These are phyloP conservation scores for Leavenworthia alabamica DNA, from an alignment of 345 rosid species.

Conservation along the genomic window DNA sequence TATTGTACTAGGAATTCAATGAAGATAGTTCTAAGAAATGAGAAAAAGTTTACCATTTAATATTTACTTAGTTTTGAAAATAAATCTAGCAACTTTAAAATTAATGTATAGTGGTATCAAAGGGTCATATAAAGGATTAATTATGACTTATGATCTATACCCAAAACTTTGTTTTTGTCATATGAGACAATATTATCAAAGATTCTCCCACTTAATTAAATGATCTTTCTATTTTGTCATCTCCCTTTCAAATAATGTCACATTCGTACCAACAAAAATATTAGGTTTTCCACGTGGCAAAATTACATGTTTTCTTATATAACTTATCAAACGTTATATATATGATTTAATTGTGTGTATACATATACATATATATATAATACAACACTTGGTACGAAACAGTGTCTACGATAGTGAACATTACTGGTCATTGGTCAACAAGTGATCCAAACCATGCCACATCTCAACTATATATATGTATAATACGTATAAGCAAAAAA, in stretches of 20 bases:
- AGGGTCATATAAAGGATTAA: background rate
- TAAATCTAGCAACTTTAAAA: background rate
- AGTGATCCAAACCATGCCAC: slow-evolving; percentile 24
- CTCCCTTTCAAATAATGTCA: background rate
- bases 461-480: slow-evolving; percentile 5
- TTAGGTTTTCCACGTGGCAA: slow-evolving; percentile 20
- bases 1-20: background rate
- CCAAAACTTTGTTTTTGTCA: no score
- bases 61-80: background rate
- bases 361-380: background rate
- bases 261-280: slow-evolving; percentile 5
- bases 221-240: background rate
- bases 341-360: background rate
- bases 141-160: background rate
- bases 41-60: background rate
- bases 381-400: slow-evolving; percentile 1
- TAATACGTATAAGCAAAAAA: background rate
- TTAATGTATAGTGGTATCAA: background rate
- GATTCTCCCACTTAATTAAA: background rate
- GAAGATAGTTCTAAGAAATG: background rate
- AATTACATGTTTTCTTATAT: background rate
- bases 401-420: slow-evolving; percentile 10
- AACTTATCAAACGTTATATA: background rate
- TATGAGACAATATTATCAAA: background rate
- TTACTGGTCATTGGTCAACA: slow-evolving; percentile 26